phyloP scores from a whole-genome alignment of 2,329 filamentous ascomycete species.

The Fusarium dlaminii region DNA sequence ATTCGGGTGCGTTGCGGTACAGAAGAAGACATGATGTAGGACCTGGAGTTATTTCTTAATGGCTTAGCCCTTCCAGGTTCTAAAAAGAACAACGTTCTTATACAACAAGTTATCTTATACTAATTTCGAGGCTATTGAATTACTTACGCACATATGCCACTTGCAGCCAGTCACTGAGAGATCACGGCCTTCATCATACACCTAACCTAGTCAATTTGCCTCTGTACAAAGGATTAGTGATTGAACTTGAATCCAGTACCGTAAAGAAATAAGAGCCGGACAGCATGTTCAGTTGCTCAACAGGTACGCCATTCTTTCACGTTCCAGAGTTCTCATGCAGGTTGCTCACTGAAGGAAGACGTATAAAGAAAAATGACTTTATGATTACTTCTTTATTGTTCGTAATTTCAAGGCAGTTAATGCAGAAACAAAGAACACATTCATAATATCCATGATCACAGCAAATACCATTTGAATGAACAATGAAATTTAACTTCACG shows the following conservation, averaged over 20 bases:
- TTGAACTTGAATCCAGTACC: neutral
- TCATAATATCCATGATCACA: too few species aligned
- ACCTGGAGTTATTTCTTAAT: neutral
- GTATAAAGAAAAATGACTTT: too few species aligned
- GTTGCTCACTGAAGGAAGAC: neutral
- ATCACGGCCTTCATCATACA: neutral
- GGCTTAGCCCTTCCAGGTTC: neutral
- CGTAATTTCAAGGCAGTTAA: too few species aligned
- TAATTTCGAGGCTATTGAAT: neutral
- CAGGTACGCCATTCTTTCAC: neutral
- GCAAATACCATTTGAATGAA: neutral
- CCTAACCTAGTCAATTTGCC: neutral
- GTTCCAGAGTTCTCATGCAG: neutral
- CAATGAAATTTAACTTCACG: too few species aligned
- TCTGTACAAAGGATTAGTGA: neutral
- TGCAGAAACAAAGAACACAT: neutral
- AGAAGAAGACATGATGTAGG: neutral
- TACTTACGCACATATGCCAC: neutral
- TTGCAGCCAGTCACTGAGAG: neutral
- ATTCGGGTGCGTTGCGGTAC: neutral
- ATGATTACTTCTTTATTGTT: neutral
- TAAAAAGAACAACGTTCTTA: too few species aligned
- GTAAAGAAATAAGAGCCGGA: rapidly evolving
- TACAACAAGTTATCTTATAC: neutral
- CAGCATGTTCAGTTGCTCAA: neutral